Conservation (phyloP, 768 basidiomycete species). For the Tulasnella sp. region DNA sequence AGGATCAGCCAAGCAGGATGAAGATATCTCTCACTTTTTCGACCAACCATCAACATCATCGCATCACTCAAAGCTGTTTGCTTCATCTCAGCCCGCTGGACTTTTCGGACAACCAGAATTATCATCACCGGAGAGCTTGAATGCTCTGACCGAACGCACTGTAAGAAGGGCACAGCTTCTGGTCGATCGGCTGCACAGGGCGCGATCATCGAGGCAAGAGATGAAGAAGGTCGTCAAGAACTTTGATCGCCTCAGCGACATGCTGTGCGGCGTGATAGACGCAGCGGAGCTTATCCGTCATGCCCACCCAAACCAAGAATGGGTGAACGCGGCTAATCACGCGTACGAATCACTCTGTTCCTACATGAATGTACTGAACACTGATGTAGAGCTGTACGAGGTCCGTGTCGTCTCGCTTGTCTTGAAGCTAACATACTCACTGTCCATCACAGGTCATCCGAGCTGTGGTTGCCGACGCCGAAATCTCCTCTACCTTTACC, state of each 20-base stretch:
- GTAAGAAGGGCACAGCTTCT: conserved; percentile 68
- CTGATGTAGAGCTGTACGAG: conserved; percentile 79
- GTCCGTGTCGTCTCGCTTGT: conserved; percentile 37
- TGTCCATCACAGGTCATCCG: conserved; percentile 46
- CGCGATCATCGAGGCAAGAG: conserved; percentile 55
- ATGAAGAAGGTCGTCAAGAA: conserved; percentile 86
- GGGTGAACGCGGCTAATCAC: conserved; percentile 74
- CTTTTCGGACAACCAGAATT: conserved; percentile 75
- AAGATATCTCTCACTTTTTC: conserved; percentile 7
- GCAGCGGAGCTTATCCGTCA: conserved; percentile 89
- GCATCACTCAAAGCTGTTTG: not conserved
- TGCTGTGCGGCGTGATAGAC: conserved; percentile 93
- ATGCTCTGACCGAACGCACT: conserved; percentile 65
- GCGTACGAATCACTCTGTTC: conserved; percentile 89
- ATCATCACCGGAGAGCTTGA: conserved; percentile 54
- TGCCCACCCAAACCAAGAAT: conserved; percentile 75
- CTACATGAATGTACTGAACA: conserved; percentile 97
- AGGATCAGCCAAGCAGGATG: not conserved
- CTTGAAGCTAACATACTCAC: conserved; percentile 16
- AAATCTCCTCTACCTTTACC: conserved; percentile 51
- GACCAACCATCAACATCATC: not conserved
- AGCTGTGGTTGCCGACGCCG: conserved; percentile 53
- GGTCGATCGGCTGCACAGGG: conserved; percentile 70
- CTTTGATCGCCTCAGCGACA: conserved; percentile 89
- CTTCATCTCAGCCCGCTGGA: conserved; percentile 41